Percentiles rank a stretch among this genome's conserved stretches.
Evolutionary conservation across 2,329 filamentous ascomycete species (phyloP).

Genomic region (Trichoderma brevicompactum): DNA sequence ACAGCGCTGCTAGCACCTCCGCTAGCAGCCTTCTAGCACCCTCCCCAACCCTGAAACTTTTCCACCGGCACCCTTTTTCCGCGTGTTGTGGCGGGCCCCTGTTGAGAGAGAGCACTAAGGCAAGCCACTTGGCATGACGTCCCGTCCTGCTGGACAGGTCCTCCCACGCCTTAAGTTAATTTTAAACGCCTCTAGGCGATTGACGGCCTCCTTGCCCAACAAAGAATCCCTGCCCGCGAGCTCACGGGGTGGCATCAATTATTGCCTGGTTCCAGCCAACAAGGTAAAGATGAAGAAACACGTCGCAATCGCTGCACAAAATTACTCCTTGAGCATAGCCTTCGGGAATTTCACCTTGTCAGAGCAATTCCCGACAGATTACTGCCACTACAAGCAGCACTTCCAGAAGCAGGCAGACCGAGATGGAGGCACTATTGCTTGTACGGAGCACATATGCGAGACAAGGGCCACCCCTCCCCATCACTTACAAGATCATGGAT

Average conservation of each 20-base stretch:
- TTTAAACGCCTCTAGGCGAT: constrained; percentile 1
- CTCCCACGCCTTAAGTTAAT: constrained; percentile 16
- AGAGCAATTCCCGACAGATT: too few species aligned
- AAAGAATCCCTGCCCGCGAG: constrained; percentile 5
- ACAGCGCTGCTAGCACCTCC: constrained; percentile 2
- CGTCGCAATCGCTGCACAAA: not conserved
- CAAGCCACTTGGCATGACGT: constrained; percentile 26
- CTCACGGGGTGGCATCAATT: not conserved
- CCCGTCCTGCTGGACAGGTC: constrained; percentile 13
- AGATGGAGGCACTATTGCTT: too few species aligned
- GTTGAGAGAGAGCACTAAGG: constrained; percentile 19
- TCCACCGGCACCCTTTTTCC: constrained; percentile 14
- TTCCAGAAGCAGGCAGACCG: too few species aligned
- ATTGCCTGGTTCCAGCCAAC: not conserved
- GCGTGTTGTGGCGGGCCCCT: constrained; percentile 2
- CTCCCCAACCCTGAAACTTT: constrained; percentile 12
- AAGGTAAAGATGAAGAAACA: not conserved
- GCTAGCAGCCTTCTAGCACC: constrained; percentile 3
- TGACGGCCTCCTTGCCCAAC: not conserved
- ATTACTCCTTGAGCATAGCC: not conserved
- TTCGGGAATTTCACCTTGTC: too few species aligned
- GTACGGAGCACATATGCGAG: not conserved
- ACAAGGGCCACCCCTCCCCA: too few species aligned
- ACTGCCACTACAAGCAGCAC: too few species aligned
- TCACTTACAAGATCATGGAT: not conserved